Conservation (phyloP, 371 early-diverging fungal genomes). For the Dinochytrium kinnereticum region DNA sequence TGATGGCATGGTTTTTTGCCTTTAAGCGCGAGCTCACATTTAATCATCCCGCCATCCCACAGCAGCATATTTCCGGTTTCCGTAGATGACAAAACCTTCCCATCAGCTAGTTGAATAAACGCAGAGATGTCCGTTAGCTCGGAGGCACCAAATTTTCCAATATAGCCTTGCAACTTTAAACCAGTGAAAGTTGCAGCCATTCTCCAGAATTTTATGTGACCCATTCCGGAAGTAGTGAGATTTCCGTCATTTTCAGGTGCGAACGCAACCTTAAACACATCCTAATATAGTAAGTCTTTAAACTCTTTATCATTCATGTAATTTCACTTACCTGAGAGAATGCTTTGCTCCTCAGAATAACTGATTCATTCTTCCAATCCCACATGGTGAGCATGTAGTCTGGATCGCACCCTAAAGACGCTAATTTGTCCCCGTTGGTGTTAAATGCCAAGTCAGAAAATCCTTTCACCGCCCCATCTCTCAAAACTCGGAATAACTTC, state of each 20-base stretch:
- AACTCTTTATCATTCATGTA: not conserved
- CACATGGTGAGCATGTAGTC: slow-evolving; percentile 65
- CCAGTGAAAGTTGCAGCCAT: slow-evolving; percentile 64
- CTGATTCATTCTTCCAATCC: slow-evolving; percentile 56
- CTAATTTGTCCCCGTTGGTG: slow-evolving; percentile 50
- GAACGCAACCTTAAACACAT: slow-evolving; percentile 56
- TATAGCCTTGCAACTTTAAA: slow-evolving; percentile 58
- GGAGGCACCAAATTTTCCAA: slow-evolving; percentile 63
- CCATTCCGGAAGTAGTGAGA: slow-evolving; percentile 63
- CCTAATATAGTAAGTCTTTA: slow-evolving; percentile 41
- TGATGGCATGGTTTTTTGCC: slow-evolving; percentile 54
- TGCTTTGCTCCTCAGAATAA: slow-evolving; percentile 58
- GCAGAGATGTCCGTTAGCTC: slow-evolving; percentile 61
- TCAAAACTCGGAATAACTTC: slow-evolving; percentile 48
- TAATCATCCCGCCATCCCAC: slow-evolving; percentile 66
- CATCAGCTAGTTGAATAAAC: slow-evolving; percentile 59
- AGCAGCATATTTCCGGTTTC: slow-evolving; percentile 62
- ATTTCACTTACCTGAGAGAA: slow-evolving; percentile 55
- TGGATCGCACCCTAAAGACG: slow-evolving; percentile 58
- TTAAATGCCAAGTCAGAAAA: slow-evolving; percentile 52
- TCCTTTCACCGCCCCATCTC: slow-evolving; percentile 46
- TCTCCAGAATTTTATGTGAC: slow-evolving; percentile 67
- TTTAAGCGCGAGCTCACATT: slow-evolving; percentile 55
- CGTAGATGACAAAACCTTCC: slow-evolving; percentile 58
- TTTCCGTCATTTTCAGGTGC: slow-evolving; percentile 52